Evolutionary conservation across 805 yeast species (phyloP).

Genomic region (Hanseniaspora lindneri): DNA sequence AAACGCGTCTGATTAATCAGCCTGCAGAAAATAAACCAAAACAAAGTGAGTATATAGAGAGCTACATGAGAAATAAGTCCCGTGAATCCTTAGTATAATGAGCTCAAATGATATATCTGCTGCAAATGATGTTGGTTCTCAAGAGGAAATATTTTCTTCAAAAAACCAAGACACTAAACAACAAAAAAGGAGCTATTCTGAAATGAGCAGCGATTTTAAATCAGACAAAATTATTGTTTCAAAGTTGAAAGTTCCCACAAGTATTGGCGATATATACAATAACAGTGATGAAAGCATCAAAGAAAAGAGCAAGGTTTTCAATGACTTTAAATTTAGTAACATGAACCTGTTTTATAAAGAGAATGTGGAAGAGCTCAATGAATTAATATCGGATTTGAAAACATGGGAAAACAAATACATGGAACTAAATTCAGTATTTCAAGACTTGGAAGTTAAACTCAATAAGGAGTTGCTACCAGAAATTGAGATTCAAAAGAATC

Average conservation of each 20-base stretch:
- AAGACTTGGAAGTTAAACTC: conserved; percentile 21
- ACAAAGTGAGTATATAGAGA: no score
- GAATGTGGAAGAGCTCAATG: conserved; percentile 25
- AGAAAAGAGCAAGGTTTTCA: background rate
- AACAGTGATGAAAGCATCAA: conserved; percentile 2
- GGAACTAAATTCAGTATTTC: conserved; percentile 18
- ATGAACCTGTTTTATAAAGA: conserved; percentile 27
- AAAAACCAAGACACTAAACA: background rate
- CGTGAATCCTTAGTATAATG: no score
- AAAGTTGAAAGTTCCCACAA: conserved; percentile 9
- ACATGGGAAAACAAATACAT: conserved; percentile 24
- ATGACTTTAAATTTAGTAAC: background rate
- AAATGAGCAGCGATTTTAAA: conserved; percentile 1
- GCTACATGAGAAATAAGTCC: no score
- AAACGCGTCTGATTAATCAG: background rate
- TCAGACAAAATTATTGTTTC: conserved; percentile 8
- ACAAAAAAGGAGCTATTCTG: background rate
- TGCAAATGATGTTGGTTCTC: background rate
- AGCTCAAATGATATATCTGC: background rate
- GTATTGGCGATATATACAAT: background rate
- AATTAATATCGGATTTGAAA: conserved; percentile 23
- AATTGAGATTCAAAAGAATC: conserved; percentile 25
- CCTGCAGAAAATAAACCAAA: no score
- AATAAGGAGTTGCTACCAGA: conserved; percentile 21
- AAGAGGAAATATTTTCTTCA: background rate